Base-by-base conservation (phyloP, 495 filamentous ascomycete genomes). In the Penicillium goetzii region DNA sequence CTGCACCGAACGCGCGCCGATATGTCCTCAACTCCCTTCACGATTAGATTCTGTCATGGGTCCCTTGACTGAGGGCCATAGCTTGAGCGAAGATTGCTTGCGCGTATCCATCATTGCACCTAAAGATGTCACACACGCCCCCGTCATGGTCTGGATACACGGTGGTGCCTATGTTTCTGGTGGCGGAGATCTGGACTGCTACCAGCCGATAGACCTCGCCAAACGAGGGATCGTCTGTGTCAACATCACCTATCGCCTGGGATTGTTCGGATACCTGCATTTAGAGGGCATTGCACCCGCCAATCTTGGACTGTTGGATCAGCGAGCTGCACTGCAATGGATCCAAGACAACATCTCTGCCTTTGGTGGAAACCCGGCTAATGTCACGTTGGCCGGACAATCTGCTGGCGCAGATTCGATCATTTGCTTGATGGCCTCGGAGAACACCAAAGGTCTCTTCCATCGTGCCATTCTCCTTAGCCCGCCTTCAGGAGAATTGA, bases 351-450 rank as follows among this genome's bases (percentile, higher is more conserved):
- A 84, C 56, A 82, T 85, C 56, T 56, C 60, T 38, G 67, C 77
- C 0, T 76, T 84, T 34, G 81, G 81, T 19, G 82, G 82, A 2
- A 76, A 81, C 65, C 71, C 78, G 17, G 59, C 61, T 9, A 74
- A 79, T 8, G 77, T 83, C 8, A 84, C 79, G 0, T 72, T 80
- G 8, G 75, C 78, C 59, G 83, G 81, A 11, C 75, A 80, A 40
- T 81, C 77, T 32, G 84, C 84, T 4, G 83, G 85, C 4, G 68
- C 62, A 23, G 61, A 63, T 53, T 59, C 61, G 11, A 66, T 66
- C 10, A 32, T 66, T 30, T 61, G 63, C 57, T 45, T 61, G 45
- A 58, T 61, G 32, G 57, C 23, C n/a, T 40, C 61, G 4, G 55
- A 63, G 15, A 32, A 47, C 15, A 53, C 49, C 10, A 17, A 23